A percentile compares a stretch with the other conserved stretches of the same genome.
phyloP scores from a whole-genome alignment of 129 eudicot species.

The Escallonia rubra region DNA sequence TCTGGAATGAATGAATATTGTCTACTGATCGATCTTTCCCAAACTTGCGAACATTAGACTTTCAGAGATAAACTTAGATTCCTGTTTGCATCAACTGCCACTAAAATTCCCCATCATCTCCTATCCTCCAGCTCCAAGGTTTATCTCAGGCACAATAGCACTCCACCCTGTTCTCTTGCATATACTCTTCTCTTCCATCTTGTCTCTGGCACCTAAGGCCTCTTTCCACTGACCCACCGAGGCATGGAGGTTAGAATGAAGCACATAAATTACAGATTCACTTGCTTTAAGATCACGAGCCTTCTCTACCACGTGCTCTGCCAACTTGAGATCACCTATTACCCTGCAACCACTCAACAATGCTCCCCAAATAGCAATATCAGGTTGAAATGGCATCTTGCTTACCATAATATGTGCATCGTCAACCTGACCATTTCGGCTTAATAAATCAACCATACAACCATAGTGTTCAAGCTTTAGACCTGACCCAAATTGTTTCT shows the following conservation, averaged over 20 bases:
- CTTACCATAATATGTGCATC: constrained; percentile 34
- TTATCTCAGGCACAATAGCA: neutral
- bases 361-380: constrained; percentile 57
- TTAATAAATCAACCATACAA: constrained; percentile 36
- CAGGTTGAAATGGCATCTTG: constrained; percentile 44
- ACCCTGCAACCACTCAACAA: constrained; percentile 42
- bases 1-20: no score
- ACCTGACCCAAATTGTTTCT: constrained; percentile 14
- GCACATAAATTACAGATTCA: constrained; percentile 41
- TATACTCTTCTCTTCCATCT: constrained; percentile 31
- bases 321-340: constrained; percentile 33
- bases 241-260: constrained; percentile 47
- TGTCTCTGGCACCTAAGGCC: constrained; percentile 39
- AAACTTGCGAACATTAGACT: no score
- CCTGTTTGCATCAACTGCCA: no score
- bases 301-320: constrained; percentile 31
- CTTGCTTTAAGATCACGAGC: constrained; percentile 22
- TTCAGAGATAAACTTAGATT: no score
- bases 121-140: no score
- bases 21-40: no score
- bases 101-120: no score
- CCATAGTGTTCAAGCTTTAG: constrained; percentile 51
- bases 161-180: constrained; percentile 33
- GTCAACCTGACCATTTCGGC: constrained; percentile 37
- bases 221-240: constrained; percentile 46